Evolutionary conservation across 331 rosid species (phyloP), one percentile per base, ranked within the genome.

Genomic region (Acacia pycnantha): DNA sequence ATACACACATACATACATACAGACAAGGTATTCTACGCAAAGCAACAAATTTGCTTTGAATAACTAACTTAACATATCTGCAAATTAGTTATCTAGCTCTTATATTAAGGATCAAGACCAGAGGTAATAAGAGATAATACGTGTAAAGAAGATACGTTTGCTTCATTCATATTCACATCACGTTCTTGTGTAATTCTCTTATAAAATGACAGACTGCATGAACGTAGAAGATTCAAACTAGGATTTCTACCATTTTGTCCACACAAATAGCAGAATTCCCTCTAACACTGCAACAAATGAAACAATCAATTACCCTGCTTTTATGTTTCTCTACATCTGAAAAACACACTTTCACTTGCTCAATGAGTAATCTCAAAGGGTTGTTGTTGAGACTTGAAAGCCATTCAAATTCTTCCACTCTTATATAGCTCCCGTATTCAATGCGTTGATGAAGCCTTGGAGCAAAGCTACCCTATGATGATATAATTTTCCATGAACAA

Each of bases 361-460:
- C 82, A 81, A 50, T 79, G 82, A 80, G 68, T 71, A 69, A 79
- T 44, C 77, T 79, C 85, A 43, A 47, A 51, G 56, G 84, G 26
- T 9, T 56, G 74, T 77, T 31, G 65, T 37, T 37, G 41, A 59
- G 33, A 59, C 18, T 59, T 59, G 79, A 80, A 83, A 68, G 81
- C 85, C 83, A 50, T 76, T 62, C 59, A 35, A 68, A 24, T 73
- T 70, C 46, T 48, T 73, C 77, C 70, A 31, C 81, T 64, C 82
- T 41, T 74, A 21, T 50, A 51, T 47, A 77, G 72, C 81, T 16
- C 43, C 21, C 77, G 27, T 24, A 47, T 46, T 72, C 77, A 72
- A 48, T 18, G 15, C 1, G 24, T 35, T 18, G 43, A 73, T 50
- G 47, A 29, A 29, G 64, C 29, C 31, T 10, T 31, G 10, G 72